Base-by-base conservation (phyloP, 2,329 filamentous ascomycete genomes). In the Fusarium euwallaceae region DNA sequence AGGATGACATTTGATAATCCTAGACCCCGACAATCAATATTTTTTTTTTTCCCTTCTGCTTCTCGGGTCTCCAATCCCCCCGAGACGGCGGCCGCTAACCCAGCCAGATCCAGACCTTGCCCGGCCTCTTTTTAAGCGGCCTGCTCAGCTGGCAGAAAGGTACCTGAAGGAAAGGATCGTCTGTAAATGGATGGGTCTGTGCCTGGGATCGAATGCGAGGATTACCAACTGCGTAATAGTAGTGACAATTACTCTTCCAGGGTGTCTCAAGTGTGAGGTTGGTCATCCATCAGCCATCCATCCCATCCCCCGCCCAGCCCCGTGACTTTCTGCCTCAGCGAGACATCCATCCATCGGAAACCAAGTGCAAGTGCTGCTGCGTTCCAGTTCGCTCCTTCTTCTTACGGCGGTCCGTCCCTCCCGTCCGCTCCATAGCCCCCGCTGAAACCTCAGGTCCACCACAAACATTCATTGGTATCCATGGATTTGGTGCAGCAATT, bases 1-100 rank as follows among this genome's bases (percentile, higher is more conserved):
- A 74, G 65, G 55, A 70, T 70, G 62, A 60, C 69, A 74, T 64
- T 61, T 51, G 55, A 63, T 41, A 59, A 64, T 53, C 58, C 59
- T 22, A 64, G 64, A 48, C 24, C 39, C 27, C 24, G 16, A 66
- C 41, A 56, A 51, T 61, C 41, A 58, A 65, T 36, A 56, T 27
- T 68, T 63, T 63, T 36, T 36, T n/a, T n/a, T n/a, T n/a, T 2
- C 6, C 22, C 32, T 17, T 61, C 32, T 45, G 37, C 32, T 58
- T 9, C 32, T 62, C 60, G 60, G 45, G 34, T 64, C 48, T 37
- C 48, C 48, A 55, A 63, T 48, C n/a, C 43, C 58, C 24, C 59
- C 53, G 32, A 61, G 27, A 34, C 41, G 24, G 64, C 37, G 24
- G 64, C 37, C 64, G 58, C 37, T 59, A 51, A 45, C 29, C 56